phyloP scores from a whole-genome alignment of 495 filamentous ascomycete genomes.

The Aspergillus mulundensis region DNA sequence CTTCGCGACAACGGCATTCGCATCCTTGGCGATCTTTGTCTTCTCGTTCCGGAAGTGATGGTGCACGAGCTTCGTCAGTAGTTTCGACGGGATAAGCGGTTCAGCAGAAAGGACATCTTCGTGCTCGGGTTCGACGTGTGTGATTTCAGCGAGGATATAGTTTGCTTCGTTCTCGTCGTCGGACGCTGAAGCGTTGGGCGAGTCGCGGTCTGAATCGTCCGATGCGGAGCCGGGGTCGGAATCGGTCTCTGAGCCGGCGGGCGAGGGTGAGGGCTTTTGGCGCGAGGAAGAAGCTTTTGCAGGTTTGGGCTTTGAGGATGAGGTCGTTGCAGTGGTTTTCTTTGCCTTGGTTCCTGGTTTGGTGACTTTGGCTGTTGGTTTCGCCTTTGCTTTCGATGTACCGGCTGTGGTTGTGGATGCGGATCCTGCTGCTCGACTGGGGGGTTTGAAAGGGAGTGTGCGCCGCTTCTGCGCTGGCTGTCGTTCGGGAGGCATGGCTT shows the following conservation, averaged over 20 bases:
- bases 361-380: neutral
- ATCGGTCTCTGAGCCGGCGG: conserved; percentile 9
- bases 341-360: conserved; percentile 15
- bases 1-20: conserved; percentile 71
- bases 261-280: neutral
- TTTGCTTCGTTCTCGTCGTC: conserved; percentile 28
- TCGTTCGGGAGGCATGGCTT: conserved; percentile 34
- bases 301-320: conserved; percentile 7
- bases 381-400: conserved; percentile 16
- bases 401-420: conserved; percentile 6
- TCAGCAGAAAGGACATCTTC: conserved; percentile 35
- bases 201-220: conserved; percentile 1
- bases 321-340: conserved; percentile 8
- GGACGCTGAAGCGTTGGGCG: neutral
- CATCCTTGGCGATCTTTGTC: conserved; percentile 74
- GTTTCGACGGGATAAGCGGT: conserved; percentile 63
- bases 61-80: conserved; percentile 72
- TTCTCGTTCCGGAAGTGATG: conserved; percentile 67
- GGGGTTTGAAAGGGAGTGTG: conserved; percentile 49
- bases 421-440: conserved; percentile 33
- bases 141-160: conserved; percentile 47
- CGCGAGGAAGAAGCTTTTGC: neutral
- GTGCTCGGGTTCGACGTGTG: conserved; percentile 18
- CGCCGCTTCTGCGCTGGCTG: conserved; percentile 39
- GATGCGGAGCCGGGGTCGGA: conserved; percentile 22